Evolutionary conservation across 805 yeast species (phyloP), one percentile per base, ranked within the genome.

Genomic region (Ogataea sp.): DNA sequence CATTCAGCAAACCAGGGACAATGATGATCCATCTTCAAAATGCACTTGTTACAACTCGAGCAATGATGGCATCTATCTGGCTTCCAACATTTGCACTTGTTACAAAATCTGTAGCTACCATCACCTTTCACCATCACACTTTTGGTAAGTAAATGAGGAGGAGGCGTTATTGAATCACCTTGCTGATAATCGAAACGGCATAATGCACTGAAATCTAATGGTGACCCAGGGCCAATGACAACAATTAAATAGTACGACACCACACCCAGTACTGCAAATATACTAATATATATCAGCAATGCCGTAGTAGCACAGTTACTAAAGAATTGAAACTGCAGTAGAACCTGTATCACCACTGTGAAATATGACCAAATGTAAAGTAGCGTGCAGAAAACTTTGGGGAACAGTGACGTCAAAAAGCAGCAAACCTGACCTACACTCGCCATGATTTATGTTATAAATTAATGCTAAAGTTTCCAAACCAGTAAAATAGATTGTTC

Each of bases 1-100:
- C 97, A 89, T 5, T 77, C 68, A 2, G 95, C 80, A 58, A 88
- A 87, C 97, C 97, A 90, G 0, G 97, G 97, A 46, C 81, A 75
- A 52, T 75, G 78, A 47, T 75, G 81, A 55, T 75, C 80, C 80
- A 75, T 75, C 33, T 64, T 50, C 31, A 75, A 51, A 2, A 72
- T 55, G 53, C 81, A 75, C 39, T 46, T 55, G 2, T 61, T 59
- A 40, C 78, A 71, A 14, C 68, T 46, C 1, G 77, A 68, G 50
- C 81, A 75, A 52, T 75, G 81, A 49, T 75, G 81, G 39, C 74
- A 62, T 42, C 81, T 53, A 51, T 75, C 81, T 0, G 81, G 81
- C 50, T 74, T 75, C 80, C 80, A 75, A 10, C 64, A 71, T 30
- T 61, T 51, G 50, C 81, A 75, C 44, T 70, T 72, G 30, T 60